Base-by-base conservation (phyloP, 2,329 filamentous ascomycete genomes). In the Fusarium falciforme region DNA sequence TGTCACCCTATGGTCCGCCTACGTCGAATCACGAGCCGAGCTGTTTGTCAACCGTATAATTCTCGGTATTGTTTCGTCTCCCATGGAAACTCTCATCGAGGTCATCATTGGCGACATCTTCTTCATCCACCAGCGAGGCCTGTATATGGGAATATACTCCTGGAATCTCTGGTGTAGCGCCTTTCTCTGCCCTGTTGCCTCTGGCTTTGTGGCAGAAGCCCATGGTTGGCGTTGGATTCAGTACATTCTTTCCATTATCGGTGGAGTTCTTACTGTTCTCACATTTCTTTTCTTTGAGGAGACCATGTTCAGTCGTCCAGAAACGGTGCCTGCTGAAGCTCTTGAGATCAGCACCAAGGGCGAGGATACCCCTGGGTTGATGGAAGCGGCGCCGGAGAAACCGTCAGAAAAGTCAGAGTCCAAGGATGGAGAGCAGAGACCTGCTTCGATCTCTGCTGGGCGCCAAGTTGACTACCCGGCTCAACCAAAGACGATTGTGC, bases 111-210 rank as follows among this genome's bases (percentile, higher is more conserved):
- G 27, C 17, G 49, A 54, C 6, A 27, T 54, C 49, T 54, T 54
- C 27, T 54, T 54, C 10, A 54, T 54, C 2, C 16, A 42, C 74
- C 54, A 78, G 76, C 42, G 68, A 76, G 74, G 76, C 0, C 75
- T 78, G 8, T 78, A 77, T 6, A 78, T 77, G 76, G 76, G 76
- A 3, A 57, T 70, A 4, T 77, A 78, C 35, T 71, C 66, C 29
- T 78, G 76, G 76, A 71, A 72, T 3, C 61, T 78, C 4, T 78
- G 75, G 76, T 73, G 73, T 6, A 71, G 72, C 7, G 76, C 76
- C 4, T 77, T 78, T 25, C 72, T 78, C 3, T 70, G 73, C 2
- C 77, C 77, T 0, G 76, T 78, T 0, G 71, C 75, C 29, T 72
- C 76, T 0, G 76, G 75, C 2, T 78, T 67, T 35, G 72, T 78